Evolutionary conservation across 2,329 filamentous ascomycete genomes (phyloP), one percentile per base, ranked within the genome.

Genomic region (Cladophialophora exuberans): DNA sequence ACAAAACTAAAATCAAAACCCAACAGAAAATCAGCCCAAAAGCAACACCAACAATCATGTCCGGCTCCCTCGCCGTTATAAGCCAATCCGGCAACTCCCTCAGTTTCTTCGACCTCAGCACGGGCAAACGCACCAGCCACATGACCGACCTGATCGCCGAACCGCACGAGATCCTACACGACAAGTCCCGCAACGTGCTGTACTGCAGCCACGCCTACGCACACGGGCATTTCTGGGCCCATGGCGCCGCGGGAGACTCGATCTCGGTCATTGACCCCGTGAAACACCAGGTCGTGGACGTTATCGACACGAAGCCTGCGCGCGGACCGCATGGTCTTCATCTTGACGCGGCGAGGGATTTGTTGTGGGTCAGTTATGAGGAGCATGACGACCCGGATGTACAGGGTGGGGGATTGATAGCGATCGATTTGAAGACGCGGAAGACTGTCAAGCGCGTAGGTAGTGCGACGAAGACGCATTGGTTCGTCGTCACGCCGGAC

Each of bases 191-290:
- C 26, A 31, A 44, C 5, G 42, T 44, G 13, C 26, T 44, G 42
- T 44, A 44, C 42, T 44, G 42, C 42, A 44, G 42, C 42, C 42
- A 44, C 25, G 42, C 42, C 22, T 44, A 44, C 42, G 22, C 26
- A 10, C 42, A 44, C 18, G 42, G 42, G 18, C 42, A 44, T 26
- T 44, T 31, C 42, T 44, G 42, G 42, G 11, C 42, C 1, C 42
- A 44, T 13, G 42, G 42, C 7, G 42, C 26, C 13, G 30, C 26
- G 6, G 25, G 42, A 22, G 22, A 44, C 17, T 25, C 26, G 20
- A 31, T 44, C 22, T 44, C 23, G 2, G 25, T 44, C 23, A 44
- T 44, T 18, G 42, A 44, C 23, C 42, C 42, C 5, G 23, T 28
- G 13, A 44, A 44, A 17, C 26, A 44, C 15, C 22, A 44, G 42